Evolutionary conservation across 2,329 filamentous ascomycete genomes (phyloP).

Genomic region (Exophiala sideris): DNA sequence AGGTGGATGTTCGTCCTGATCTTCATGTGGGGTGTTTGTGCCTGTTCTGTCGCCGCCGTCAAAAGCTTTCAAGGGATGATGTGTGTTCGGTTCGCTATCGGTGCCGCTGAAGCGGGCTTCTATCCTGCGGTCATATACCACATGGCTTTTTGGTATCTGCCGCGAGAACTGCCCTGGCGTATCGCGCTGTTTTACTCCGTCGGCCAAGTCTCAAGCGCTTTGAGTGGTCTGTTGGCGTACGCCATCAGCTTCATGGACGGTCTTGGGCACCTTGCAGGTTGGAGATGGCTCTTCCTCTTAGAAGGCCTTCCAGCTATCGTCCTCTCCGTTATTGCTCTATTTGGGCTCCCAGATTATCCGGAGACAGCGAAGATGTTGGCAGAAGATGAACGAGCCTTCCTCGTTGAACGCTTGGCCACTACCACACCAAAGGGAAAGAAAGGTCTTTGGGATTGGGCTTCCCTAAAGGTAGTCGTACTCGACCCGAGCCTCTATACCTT

Average conservation of each 20-base stretch:
- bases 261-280: constrained; percentile 52
- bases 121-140: constrained; percentile 53
- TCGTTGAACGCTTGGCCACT: constrained; percentile 33
- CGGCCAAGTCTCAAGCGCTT: constrained; percentile 59
- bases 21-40: constrained; percentile 25
- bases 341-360: constrained; percentile 20
- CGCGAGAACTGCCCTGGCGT: constrained; percentile 55
- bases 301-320: constrained; percentile 44
- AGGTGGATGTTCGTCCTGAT: constrained; percentile 22
- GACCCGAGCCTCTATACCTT: constrained; percentile 41
- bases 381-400: constrained; percentile 25
- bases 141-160: constrained; percentile 64
- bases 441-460: constrained; percentile 27
- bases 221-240: constrained; percentile 57
- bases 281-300: constrained; percentile 60
- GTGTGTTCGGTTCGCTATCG: constrained; percentile 30
- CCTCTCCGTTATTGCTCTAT: constrained; percentile 27
- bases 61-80: constrained; percentile 26
- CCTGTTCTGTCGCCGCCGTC: constrained; percentile 20
- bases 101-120: constrained; percentile 45
- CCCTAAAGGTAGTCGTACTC: constrained; percentile 32
- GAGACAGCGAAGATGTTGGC: constrained; percentile 28
- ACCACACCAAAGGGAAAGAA: constrained; percentile 16
- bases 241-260: constrained; percentile 59
- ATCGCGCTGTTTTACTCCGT: constrained; percentile 58